phyloP scores from a whole-genome alignment of 495 filamentous ascomycete species.

The Cercophora samala region DNA sequence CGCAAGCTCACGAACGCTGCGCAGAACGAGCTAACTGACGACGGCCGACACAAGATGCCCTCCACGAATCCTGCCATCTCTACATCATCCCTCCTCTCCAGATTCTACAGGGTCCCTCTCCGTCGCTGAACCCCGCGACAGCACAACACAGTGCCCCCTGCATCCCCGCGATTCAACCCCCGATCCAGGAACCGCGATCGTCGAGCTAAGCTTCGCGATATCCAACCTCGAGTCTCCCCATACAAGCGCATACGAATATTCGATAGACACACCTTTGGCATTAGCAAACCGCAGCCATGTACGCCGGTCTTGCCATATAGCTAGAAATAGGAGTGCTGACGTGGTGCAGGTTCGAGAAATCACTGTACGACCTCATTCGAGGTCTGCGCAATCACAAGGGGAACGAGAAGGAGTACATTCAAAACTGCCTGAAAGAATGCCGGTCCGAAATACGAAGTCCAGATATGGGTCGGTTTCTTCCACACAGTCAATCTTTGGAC shows the following conservation, averaged over 20 bases:
- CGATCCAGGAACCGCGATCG: background rate
- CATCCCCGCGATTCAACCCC: background rate
- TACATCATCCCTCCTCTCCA: conserved; percentile 7
- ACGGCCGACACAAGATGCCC: conserved; percentile 16
- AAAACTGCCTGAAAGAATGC: conserved; percentile 89
- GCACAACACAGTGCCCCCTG: background rate
- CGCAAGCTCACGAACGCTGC: background rate
- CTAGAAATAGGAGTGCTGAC: conserved; percentile 24
- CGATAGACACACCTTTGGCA: conserved; percentile 4
- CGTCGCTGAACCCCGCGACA: conserved; percentile 18
- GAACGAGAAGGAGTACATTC: conserved; percentile 88
- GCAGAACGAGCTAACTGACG: background rate
- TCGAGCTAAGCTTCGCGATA: background rate
- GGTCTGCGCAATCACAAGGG: conserved; percentile 92
- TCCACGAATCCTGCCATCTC: background rate
- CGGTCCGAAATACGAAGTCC: conserved; percentile 81
- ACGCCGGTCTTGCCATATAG: conserved; percentile 11
- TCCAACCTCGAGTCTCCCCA: background rate
- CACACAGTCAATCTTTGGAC: background rate
- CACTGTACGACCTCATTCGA: conserved; percentile 96
- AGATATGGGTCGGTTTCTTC: conserved; percentile 70
- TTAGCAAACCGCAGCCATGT: conserved; percentile 22
- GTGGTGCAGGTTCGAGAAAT: conserved; percentile 87
- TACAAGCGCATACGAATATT: conserved; percentile 1
- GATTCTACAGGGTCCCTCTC: background rate